Percentiles rank a stretch among this genome's conserved stretches.
Conservation (phyloP, 345 rosid genomes). For the Iberis pinnata region DNA sequence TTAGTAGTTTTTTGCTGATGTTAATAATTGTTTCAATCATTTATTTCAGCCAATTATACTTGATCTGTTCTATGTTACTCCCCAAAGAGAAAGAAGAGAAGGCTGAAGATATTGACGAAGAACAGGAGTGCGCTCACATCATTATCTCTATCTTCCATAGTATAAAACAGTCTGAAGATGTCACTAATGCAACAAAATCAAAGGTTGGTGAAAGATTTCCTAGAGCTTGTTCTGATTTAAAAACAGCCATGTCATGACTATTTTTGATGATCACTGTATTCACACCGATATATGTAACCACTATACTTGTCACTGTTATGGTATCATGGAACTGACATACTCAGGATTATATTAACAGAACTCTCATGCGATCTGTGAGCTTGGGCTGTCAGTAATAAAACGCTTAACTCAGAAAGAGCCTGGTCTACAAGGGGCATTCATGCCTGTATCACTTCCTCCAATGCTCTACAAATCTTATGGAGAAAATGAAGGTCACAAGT, state of each 20-base stretch:
- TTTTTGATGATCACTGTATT: slow-evolving; percentile 6
- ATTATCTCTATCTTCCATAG: slow-evolving; percentile 47
- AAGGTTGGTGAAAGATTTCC: slow-evolving; percentile 47
- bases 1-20: too few relatives aligned
- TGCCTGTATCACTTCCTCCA: slow-evolving; percentile 52
- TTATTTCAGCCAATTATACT: slow-evolving; percentile 63
- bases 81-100: slow-evolving; percentile 76
- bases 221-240: slow-evolving; percentile 11
- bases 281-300: background rate
- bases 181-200: slow-evolving; percentile 58
- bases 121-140: slow-evolving; percentile 47
- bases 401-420: slow-evolving; percentile 46
- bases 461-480: slow-evolving; percentile 57
- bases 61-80: slow-evolving; percentile 56
- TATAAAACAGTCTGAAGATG: slow-evolving; percentile 71
- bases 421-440: slow-evolving; percentile 33
- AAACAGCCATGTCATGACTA: slow-evolving; percentile 1
- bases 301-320: slow-evolving; percentile 6
- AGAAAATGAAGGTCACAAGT: slow-evolving; percentile 46
- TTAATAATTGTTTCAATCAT: too few relatives aligned
- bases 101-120: slow-evolving; percentile 52
- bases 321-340: slow-evolving; percentile 21
- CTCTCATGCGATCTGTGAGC: slow-evolving; percentile 81
- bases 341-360: slow-evolving; percentile 48
- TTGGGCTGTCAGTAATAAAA: slow-evolving; percentile 67